Evolutionary conservation across 2,329 filamentous ascomycete species (phyloP).

Genomic region (Diplodia seriata): DNA sequence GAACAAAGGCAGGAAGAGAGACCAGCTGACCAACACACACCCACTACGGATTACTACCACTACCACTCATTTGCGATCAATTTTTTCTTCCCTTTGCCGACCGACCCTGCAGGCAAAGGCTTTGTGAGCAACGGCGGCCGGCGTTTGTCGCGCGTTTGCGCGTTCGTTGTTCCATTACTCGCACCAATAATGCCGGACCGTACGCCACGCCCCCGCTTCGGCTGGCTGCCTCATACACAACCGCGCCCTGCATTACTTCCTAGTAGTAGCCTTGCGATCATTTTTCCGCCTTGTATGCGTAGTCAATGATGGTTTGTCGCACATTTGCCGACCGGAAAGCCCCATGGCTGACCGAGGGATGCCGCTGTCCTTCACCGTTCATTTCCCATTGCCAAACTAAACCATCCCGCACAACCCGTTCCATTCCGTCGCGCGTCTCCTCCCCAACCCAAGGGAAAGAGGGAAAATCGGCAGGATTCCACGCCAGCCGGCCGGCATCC

Average conservation of each 20-base stretch:
- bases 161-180: not conserved
- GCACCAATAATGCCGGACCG: not conserved
- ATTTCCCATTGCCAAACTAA: too few species aligned
- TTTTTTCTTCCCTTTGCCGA: not conserved
- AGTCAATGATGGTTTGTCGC: not conserved
- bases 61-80: not conserved
- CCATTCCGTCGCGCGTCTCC: too few species aligned
- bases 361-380: not conserved
- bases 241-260: too few species aligned
- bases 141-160: conserved; percentile 15
- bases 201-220: not conserved
- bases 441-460: too few species aligned
- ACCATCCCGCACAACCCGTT: too few species aligned
- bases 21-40: conserved; percentile 14
- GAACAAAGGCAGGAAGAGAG: not conserved
- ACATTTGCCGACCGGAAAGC: not conserved
- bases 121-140: not conserved
- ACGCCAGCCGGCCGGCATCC: too few species aligned
- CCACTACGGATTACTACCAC: not conserved
- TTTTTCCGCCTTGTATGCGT: too few species aligned
- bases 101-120: not conserved
- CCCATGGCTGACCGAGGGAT: too few species aligned
- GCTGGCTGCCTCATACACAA: too few species aligned
- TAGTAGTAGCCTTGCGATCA: too few species aligned
- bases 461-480: too few species aligned